Base-by-base conservation (phyloP, 2,329 filamentous ascomycete species). In the Stagonosporopsis rhizophila region DNA sequence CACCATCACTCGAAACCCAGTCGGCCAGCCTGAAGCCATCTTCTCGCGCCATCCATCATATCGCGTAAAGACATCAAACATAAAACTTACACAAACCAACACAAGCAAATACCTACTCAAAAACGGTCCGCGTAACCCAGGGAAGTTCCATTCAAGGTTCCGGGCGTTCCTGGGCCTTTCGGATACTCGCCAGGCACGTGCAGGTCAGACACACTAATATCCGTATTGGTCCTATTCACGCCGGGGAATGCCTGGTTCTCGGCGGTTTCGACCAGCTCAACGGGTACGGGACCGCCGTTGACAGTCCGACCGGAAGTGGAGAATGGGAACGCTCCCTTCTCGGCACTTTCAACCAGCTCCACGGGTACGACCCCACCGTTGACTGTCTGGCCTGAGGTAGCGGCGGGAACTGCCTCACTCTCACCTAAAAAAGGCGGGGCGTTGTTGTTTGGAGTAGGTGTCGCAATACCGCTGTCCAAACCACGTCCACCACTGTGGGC, bases 161-260 rank as follows among this genome's bases (percentile, higher is more conserved):
- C 49, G 17, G 54, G 54, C 48, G 42, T 51, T 28, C 42, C 53
- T 35, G 54, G 52, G 8, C 51, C 52, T 44, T 64, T 71, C 0
- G 87, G 87, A 69, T 83, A 92, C 63, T 88, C 82, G 11, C 89
- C 89, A 3, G 89, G 89, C 17, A 92, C 83, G 68, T 89, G 87
- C 46, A 91, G 75, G 67, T 88, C 83, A 51, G 86, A 87, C 40
- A 90, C 84, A 25, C 75, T 79, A 23, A 80, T 68, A 59, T 80
- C 78, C 6, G 80, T 82, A 47, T 81, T 73, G 38, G 80, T 77
- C 50, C 80, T 71, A 25, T 75, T 65, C 32, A 81, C 71, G 6
- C 83, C 85, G 12, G 82, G 80, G 6, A 81, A 78, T 61, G 82
- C 69, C 25, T 71, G 61, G 19, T 46, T 45, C 17, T 66, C 49